Evolutionary conservation across 1,284 basidiomycete genomes (phyloP).

Genomic region (Ganoderma resinaceum): DNA sequence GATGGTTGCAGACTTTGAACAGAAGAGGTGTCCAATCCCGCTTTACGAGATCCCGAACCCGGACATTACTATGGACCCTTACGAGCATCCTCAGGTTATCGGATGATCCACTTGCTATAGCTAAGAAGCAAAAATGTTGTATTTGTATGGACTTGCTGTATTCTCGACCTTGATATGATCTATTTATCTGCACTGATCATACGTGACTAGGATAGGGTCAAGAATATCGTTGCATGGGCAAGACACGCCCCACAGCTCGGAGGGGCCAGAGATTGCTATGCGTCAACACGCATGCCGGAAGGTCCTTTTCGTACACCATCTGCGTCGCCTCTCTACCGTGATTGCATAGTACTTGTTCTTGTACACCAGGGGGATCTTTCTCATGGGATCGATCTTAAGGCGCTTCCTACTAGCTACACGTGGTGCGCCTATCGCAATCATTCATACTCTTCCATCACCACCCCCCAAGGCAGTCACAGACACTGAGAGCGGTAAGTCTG

Average conservation of each 20-base stretch:
- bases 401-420: no score
- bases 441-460: no score
- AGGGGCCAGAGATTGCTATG: neutral
- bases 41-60: conserved; percentile 8
- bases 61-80: conserved; percentile 2
- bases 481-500: no score
- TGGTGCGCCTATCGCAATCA: no score
- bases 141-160: neutral
- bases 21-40: conserved; percentile 4
- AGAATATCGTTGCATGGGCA: neutral
- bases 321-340: neutral
- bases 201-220: neutral
- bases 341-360: no score
- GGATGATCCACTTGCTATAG: neutral
- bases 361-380: no score
- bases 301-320: neutral
- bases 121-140: neutral
- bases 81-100: neutral
- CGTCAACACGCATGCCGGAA: neutral
- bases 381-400: no score
- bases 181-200: neutral
- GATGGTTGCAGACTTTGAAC: conserved; percentile 1
- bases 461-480: no score
- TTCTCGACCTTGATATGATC: neutral
- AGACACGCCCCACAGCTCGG: neutral